Conservation (phyloP, 192 early-diverging fungal species). For the Entomortierella parvispora region DNA sequence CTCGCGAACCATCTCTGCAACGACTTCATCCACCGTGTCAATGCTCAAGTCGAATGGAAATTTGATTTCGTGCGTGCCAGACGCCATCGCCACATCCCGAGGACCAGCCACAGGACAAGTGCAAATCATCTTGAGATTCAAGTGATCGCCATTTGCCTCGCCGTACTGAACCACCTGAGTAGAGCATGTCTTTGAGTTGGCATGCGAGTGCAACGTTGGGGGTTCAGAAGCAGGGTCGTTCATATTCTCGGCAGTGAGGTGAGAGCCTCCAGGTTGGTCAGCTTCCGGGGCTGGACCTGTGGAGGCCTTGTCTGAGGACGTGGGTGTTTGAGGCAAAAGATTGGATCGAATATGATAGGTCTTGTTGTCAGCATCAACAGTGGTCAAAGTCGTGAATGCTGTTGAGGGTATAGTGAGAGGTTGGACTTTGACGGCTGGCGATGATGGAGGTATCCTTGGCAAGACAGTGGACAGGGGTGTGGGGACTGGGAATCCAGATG, state of each 20-base stretch:
- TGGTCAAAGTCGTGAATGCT: slow-evolving; percentile 41
- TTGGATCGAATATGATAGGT: slow-evolving; percentile 53
- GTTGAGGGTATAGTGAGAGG: slow-evolving; percentile 40
- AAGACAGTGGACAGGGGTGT: slow-evolving; percentile 7
- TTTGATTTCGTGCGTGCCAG: slow-evolving; percentile 69
- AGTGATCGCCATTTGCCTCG: slow-evolving; percentile 53
- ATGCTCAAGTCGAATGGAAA: slow-evolving; percentile 72
- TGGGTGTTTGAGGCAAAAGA: slow-evolving; percentile 40
- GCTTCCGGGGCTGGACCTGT: neutral
- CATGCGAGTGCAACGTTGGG: slow-evolving; percentile 57
- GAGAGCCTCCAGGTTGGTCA: slow-evolving; percentile 8
- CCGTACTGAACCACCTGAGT: slow-evolving; percentile 64
- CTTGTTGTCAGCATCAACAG: slow-evolving; percentile 56
- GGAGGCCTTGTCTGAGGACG: slow-evolving; percentile 1
- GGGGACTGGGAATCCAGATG: slow-evolving; percentile 6
- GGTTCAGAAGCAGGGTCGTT: slow-evolving; percentile 9
- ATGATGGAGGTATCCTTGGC: slow-evolving; percentile 8
- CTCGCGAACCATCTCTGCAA: slow-evolving; percentile 68
- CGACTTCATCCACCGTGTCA: slow-evolving; percentile 81
- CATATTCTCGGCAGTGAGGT: neutral
- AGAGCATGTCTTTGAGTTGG: slow-evolving; percentile 56
- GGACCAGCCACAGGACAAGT: slow-evolving; percentile 51
- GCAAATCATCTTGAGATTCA: slow-evolving; percentile 49
- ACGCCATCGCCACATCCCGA: slow-evolving; percentile 44
- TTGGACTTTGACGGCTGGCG: slow-evolving; percentile 14